phyloP scores from a whole-genome alignment of 139 green algal genomes.

The Coelastrella sp. region DNA sequence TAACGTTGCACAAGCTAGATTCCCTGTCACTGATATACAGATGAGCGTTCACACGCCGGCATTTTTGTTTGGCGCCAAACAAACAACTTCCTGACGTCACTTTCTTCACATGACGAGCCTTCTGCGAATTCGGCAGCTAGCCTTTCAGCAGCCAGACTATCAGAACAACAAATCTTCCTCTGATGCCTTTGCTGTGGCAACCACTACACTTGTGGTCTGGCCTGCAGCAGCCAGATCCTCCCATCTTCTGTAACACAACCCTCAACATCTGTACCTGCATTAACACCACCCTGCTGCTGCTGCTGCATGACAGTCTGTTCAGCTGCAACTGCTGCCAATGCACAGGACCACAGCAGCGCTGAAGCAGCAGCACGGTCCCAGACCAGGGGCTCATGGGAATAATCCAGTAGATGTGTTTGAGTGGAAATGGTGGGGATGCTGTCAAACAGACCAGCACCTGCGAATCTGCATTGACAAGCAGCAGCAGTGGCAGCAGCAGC shows the following conservation, averaged over 20 bases:
- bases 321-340: slow-evolving; percentile 28
- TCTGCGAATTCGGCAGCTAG: too few relatives aligned
- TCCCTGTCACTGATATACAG: too few relatives aligned
- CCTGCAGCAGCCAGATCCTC: slow-evolving; percentile 41
- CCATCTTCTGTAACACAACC: slow-evolving; percentile 37
- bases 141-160: too few relatives aligned
- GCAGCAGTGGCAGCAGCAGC: slow-evolving; percentile 12
- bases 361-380: background rate
- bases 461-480: slow-evolving; percentile 40
- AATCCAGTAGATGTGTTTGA: background rate
- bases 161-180: too few relatives aligned
- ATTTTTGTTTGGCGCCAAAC: too few relatives aligned
- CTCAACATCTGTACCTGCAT: slow-evolving; percentile 29
- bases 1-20: too few relatives aligned
- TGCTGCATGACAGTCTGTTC: slow-evolving; percentile 26
- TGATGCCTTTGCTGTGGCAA: too few relatives aligned
- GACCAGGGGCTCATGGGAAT: slow-evolving; percentile 25
- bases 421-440: slow-evolving; percentile 7
- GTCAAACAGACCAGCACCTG: slow-evolving; percentile 46
- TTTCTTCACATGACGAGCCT: too few relatives aligned
- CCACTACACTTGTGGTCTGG: slow-evolving; percentile 40
- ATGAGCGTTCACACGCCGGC: too few relatives aligned
- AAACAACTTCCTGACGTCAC: too few relatives aligned
- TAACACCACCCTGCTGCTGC: background rate
- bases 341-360: slow-evolving; percentile 32